These are phyloP conservation scores for Schizophyllum commune DNA, from an alignment of 1,284 basidiomycete species.

Conservation along the genomic window DNA sequence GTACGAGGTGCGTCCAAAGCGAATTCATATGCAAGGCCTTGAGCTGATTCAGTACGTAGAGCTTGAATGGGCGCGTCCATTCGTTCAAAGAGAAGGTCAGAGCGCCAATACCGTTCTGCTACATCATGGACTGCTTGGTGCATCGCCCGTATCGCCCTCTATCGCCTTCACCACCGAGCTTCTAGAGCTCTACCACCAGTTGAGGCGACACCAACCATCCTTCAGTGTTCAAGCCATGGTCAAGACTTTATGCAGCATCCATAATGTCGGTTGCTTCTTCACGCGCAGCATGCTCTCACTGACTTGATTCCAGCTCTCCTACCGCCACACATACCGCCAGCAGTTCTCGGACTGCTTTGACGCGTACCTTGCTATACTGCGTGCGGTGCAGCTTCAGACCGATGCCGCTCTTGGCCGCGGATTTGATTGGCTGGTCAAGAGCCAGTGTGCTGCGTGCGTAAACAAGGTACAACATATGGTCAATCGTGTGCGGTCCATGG, in stretches of 20 bases:
- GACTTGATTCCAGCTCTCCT: conserved; percentile 14
- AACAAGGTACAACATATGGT: conserved; percentile 13
- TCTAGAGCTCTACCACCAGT: conserved; percentile 19
- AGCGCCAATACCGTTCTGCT: no score
- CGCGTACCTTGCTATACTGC: conserved; percentile 15
- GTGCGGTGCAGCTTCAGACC: conserved; percentile 12
- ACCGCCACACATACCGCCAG: conserved; percentile 12
- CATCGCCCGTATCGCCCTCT: conserved; percentile 12
- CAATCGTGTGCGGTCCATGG: background rate
- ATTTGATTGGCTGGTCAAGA: conserved; percentile 15
- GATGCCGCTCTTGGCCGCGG: conserved; percentile 12
- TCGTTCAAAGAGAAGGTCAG: no score
- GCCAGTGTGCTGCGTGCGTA: conserved; percentile 20
- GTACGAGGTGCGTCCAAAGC: no score
- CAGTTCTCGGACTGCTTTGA: conserved; percentile 19
- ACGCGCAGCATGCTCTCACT: background rate
- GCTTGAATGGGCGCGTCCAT: no score
- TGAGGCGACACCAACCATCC: conserved; percentile 18
- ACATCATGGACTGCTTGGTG: conserved; percentile 7
- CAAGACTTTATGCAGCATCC: conserved; percentile 24
- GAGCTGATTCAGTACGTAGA: no score
- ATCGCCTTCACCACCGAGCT: conserved; percentile 22
- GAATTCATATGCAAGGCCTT: no score
- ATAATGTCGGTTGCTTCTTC: conserved; percentile 15
- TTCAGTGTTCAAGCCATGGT: conserved; percentile 27